phyloP scores from a whole-genome alignment of 148 eudicot genomes.

The Oxyria digyna region DNA sequence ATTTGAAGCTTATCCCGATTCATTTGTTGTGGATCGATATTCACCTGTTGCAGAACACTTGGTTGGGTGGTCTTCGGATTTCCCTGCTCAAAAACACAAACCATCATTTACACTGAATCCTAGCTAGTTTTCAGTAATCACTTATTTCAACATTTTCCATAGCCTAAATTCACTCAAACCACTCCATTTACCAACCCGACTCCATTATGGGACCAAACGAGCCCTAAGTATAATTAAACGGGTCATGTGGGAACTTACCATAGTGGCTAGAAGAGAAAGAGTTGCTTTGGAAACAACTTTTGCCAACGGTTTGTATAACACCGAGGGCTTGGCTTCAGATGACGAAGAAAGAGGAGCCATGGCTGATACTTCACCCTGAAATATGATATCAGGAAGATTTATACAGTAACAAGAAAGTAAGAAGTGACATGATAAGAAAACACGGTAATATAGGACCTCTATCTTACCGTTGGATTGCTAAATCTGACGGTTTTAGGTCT shows the following conservation, averaged over 20 bases:
- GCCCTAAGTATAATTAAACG: neutral
- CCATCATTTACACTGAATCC: no score
- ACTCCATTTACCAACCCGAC: no score
- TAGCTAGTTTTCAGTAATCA: no score
- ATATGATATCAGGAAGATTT: neutral
- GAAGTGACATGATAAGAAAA: neutral
- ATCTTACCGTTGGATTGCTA: slow-evolving; percentile 28
- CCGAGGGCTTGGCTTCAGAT: slow-evolving; percentile 10
- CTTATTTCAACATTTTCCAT: no score
- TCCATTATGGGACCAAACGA: no score
- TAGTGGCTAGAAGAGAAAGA: slow-evolving; percentile 41
- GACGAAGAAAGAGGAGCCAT: neutral
- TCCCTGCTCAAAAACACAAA: slow-evolving; percentile 23
- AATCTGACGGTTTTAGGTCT: slow-evolving; percentile 67
- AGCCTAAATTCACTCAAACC: no score
- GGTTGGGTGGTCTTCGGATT: slow-evolving; percentile 22
- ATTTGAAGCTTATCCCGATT: slow-evolving; percentile 8
- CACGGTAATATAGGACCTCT: neutral
- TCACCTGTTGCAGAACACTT: slow-evolving; percentile 20
- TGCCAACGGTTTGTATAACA: slow-evolving; percentile 69
- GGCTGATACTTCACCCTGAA: neutral
- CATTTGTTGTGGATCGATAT: neutral
- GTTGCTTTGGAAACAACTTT: slow-evolving; percentile 61
- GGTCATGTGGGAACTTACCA: slow-evolving; percentile 38
- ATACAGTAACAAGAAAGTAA: neutral